Percentiles rank a stretch among this genome's conserved stretches.
Conservation (phyloP, 2,329 filamentous ascomycete genomes). For the Dothistroma pini region DNA sequence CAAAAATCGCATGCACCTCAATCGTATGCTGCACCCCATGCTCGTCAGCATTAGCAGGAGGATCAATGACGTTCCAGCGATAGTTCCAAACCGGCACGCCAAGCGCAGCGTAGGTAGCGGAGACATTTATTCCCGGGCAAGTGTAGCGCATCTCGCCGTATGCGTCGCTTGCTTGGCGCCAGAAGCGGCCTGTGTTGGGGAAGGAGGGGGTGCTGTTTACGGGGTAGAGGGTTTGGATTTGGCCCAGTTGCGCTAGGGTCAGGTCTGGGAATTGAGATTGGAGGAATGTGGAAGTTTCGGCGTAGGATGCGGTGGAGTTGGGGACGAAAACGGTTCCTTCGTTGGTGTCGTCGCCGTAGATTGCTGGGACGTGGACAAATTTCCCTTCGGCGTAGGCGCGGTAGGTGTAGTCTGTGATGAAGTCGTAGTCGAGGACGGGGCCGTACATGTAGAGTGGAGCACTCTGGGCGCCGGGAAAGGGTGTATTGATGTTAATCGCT, state of each 20-base stretch:
- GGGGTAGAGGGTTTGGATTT: conserved; percentile 56
- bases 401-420: conserved; percentile 51
- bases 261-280: conserved; percentile 57
- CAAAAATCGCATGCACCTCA: conserved; percentile 66
- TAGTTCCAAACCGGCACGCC: conserved; percentile 60
- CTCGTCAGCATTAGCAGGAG: conserved; percentile 42
- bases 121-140: conserved; percentile 59
- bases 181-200: conserved; percentile 51
- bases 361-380: conserved; percentile 52
- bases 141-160: conserved; percentile 65
- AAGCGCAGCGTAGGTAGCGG: conserved; percentile 39
- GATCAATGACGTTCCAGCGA: conserved; percentile 64
- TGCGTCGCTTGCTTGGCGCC: conserved; percentile 55
- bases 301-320: conserved; percentile 43
- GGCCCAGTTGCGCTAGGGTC: conserved; percentile 47
- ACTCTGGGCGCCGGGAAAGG: conserved; percentile 43
- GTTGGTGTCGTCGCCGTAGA: conserved; percentile 57
- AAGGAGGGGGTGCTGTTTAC: conserved; percentile 45
- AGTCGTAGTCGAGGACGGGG: conserved; percentile 49
- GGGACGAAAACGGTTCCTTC: conserved; percentile 63
- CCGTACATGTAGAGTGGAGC: conserved; percentile 51
- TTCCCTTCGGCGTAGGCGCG: conserved; percentile 47
- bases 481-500: conserved; percentile 43
- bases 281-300: conserved; percentile 54
- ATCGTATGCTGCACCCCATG: conserved; percentile 64